These are phyloP conservation scores for Fusarium staphyleae DNA, from an alignment of 2,329 filamentous ascomycete species.

Conservation along the genomic window DNA sequence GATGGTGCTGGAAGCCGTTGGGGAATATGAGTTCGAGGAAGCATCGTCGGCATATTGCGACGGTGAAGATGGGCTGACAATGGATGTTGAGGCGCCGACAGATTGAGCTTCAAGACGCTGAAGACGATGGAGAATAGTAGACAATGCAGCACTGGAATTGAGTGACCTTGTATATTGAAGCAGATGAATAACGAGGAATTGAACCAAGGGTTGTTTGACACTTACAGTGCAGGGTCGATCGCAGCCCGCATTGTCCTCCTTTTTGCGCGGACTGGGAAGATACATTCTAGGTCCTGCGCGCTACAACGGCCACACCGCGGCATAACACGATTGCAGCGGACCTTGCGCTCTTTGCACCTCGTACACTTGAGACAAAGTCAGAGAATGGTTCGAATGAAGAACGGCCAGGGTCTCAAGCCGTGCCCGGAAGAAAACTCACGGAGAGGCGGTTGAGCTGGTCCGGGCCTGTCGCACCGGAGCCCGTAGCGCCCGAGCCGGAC, in stretches of 20 bases:
- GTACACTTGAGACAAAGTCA: constrained; percentile 29
- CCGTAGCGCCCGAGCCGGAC: constrained; percentile 16
- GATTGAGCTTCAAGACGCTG: constrained; percentile 42
- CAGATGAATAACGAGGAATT: constrained; percentile 5
- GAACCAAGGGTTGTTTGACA: not conserved
- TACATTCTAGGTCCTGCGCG: constrained; percentile 37
- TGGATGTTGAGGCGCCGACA: not conserved
- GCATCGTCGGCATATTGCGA: constrained; percentile 18
- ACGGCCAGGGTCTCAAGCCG: too few species aligned
- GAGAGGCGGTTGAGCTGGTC: constrained; percentile 39
- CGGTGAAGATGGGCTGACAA: constrained; percentile 4
- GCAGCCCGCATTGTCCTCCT: constrained; percentile 32
- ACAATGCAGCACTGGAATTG: constrained; percentile 27
- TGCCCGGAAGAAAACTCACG: constrained; percentile 12
- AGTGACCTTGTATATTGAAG: constrained; percentile 13
- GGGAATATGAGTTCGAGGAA: constrained; percentile 27
- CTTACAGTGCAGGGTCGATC: constrained; percentile 30
- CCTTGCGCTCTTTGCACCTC: constrained; percentile 42
- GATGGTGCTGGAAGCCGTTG: constrained; percentile 10
- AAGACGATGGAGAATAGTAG: constrained; percentile 42
- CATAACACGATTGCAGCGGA: constrained; percentile 43
- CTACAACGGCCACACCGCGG: constrained; percentile 42
- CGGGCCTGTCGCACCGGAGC: constrained; percentile 7
- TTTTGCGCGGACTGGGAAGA: constrained; percentile 41
- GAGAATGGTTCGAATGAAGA: not conserved